Evolutionary conservation across 495 filamentous ascomycete genomes (phyloP).

Genomic region (Usnea hakonensis): DNA sequence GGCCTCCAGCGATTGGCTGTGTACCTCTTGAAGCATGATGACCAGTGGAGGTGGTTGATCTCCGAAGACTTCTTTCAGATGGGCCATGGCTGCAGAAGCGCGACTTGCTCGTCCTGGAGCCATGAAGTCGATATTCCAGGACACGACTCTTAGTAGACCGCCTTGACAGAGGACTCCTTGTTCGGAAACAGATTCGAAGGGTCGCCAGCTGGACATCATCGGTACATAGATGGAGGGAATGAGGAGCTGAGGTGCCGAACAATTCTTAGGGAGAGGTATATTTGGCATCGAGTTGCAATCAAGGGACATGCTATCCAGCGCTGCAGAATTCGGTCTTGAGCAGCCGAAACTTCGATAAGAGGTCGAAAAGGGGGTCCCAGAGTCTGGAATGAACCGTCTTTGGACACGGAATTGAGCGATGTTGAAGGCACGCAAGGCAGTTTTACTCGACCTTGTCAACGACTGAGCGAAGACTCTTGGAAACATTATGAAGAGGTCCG

Average conservation of each 20-base stretch:
- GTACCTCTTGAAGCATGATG: slow-evolving; percentile 22
- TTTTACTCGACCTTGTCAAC: background rate
- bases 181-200: background rate
- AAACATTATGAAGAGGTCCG: background rate
- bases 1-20: slow-evolving; percentile 2
- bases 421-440: background rate
- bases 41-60: slow-evolving; percentile 12
- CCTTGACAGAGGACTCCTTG: background rate
- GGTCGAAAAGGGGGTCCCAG: background rate
- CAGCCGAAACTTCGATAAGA: background rate
- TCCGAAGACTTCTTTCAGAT: slow-evolving; percentile 14
- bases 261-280: background rate
- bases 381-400: background rate
- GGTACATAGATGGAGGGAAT: background rate
- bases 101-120: slow-evolving; percentile 2
- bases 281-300: background rate
- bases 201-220: background rate
- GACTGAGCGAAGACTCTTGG: background rate
- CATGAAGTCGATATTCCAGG: slow-evolving; percentile 21
- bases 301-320: background rate
- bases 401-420: background rate
- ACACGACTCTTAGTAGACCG: slow-evolving; percentile 14
- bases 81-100: slow-evolving; percentile 12
- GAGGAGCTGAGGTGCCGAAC: background rate
- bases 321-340: background rate